Base-by-base conservation (phyloP, 495 filamentous ascomycete genomes). In the Trichocladium uniseriatum region DNA sequence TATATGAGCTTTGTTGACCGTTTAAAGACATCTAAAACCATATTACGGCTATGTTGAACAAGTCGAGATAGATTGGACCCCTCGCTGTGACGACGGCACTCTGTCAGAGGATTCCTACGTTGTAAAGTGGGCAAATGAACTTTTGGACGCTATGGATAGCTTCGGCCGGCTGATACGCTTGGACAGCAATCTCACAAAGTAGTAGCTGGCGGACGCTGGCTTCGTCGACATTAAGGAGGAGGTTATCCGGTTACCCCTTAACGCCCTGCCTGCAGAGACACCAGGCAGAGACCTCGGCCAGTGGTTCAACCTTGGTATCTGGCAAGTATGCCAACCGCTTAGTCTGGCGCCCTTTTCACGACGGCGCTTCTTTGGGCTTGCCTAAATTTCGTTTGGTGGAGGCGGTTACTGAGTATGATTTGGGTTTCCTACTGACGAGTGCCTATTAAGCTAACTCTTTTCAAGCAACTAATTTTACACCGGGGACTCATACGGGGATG, bases 61-160 rank as follows among this genome's bases (percentile, higher is more conserved):
- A 43, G 79, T 95, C n/a, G 90, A 96, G 60, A 85, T 96, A 31
- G 88, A 96, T 61, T 79, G 84, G 38, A 68, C 77, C 19, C 87
- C 87, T n/a, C 83, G 80, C 22, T 86, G 79, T 50, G 85, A 91
- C 47, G 83, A 89, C 56, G 74, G 79, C 62, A 63, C 61, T 13
- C 49, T 80, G 58, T 64, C 78, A 40, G 49, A 59, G 48, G 68
- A 72, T 43, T 77, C 67, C 47, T 66, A 63, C 31, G 70, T 80
- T 48, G 64, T 55, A 51, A 64, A 77, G 52, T 95, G 88, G 90
- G 84, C 84, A 52, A 64, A 77, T n/a, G 78, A 77, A 49, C 57
- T 95, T 22, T 70, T 80, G 41, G 73, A 81, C 45, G 84, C 87
- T 14, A 92, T 87, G 24, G 72, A 77, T 37, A 68, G 74, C 9